Base-by-base conservation (phyloP, 2,329 filamentous ascomycete species). In the Chrysoporthe cubensis region DNA sequence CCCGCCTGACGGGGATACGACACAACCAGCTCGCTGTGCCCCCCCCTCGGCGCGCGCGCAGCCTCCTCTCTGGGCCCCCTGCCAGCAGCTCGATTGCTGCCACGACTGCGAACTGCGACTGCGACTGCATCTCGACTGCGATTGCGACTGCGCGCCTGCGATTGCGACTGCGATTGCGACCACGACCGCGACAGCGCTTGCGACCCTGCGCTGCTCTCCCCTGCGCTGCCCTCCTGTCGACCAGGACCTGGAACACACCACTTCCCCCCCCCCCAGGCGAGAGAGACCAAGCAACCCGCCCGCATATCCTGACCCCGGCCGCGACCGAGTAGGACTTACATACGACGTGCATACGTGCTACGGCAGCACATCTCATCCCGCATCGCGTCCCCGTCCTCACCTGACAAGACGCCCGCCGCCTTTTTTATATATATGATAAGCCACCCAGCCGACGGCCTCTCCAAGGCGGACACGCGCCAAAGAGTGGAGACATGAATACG, bases 401-500 rank as follows among this genome's bases (percentile, higher is more conserved):
- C 63, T 50, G 52, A 43, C 48, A n/a, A 8, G 34, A 16, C 60
- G 59, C 60, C 65, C 61, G 57, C 64, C 62, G 64, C 66, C 59
- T 43, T 64, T 13, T 13, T 26, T 7, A 64, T 65, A 70, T 70
- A 70, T 69, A 70, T 70, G 66, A 69, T 59, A 66, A 69, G 69
- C 69, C 64, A 69, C 69, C 63, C 57, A 58, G 54, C 21, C 62
- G 56, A 69, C 67, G 57, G 62, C 67, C 69, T 69, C 69, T 70
- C 59, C 64, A 69, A 62, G 67, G 67, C 64, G 67, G 62, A 67
- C 69, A 70, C 67, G 67, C 69, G 66, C 67, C 68, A 59, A 54
- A 56, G 67, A 61, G 69, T 70, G 69, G 69, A 69, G 69, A 66
- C 67, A 70, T 70, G 69, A 70, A 69, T 63, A 65, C 69, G 57